Evolutionary conservation across 2,329 filamentous ascomycete genomes (phyloP).

Genomic region (Clarireedia homoeocarpa): DNA sequence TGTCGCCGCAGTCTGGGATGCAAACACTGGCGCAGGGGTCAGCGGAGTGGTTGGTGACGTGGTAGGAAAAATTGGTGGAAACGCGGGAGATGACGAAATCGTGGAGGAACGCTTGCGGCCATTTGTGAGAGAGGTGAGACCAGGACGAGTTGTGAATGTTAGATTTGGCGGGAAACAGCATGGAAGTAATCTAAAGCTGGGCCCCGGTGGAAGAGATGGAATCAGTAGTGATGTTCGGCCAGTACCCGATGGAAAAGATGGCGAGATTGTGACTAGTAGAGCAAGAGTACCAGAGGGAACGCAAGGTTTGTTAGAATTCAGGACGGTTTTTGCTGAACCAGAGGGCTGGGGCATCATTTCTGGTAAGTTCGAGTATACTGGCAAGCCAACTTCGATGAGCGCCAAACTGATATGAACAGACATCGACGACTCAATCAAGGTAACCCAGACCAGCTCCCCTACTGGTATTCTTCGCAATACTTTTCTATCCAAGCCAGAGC

Average conservation of each 20-base stretch:
- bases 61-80: slow-evolving; percentile 60
- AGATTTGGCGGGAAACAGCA: slow-evolving; percentile 39
- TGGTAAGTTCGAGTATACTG: slow-evolving; percentile 35
- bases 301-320: slow-evolving; percentile 52
- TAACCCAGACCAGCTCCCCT: slow-evolving; percentile 74
- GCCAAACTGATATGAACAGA: slow-evolving; percentile 42
- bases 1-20: slow-evolving; percentile 72
- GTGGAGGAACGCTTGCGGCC: slow-evolving; percentile 65
- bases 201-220: slow-evolving; percentile 64
- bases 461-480: slow-evolving; percentile 76
- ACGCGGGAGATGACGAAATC: slow-evolving; percentile 47
- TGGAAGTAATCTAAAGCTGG: slow-evolving; percentile 42
- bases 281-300: slow-evolving; percentile 45
- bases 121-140: slow-evolving; percentile 69
- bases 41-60: slow-evolving; percentile 63
- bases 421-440: slow-evolving; percentile 92
- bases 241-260: slow-evolving; percentile 41
- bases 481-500: slow-evolving; percentile 66
- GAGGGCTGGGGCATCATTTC: slow-evolving; percentile 82
- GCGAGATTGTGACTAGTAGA: slow-evolving; percentile 37
- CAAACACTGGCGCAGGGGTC: slow-evolving; percentile 58
- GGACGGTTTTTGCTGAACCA: slow-evolving; percentile 65
- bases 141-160: slow-evolving; percentile 60
- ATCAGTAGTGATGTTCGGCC: slow-evolving; percentile 57
- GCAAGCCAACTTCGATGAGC: neutral